A percentile compares a stretch with the other conserved stretches of the same genome.
Conservation (phyloP, 2,329 filamentous ascomycete species). For the Leptodontidium sp. region DNA sequence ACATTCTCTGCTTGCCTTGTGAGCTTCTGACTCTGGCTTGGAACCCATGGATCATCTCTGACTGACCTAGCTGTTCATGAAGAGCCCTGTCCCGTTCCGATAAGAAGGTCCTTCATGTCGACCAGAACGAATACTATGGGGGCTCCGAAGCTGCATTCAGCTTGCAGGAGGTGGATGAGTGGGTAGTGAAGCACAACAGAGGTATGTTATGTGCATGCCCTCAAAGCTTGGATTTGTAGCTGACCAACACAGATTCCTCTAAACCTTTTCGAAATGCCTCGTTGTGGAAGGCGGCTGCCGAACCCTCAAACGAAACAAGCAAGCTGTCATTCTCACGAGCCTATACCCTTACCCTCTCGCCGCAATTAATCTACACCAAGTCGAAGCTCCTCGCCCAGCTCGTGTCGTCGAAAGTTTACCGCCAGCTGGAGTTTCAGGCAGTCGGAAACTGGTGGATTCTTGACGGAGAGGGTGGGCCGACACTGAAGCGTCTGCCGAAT, state of each 20-base stretch:
- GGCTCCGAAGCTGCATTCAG: constrained; percentile 85
- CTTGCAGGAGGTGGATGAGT: constrained; percentile 80
- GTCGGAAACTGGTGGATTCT: constrained; percentile 93
- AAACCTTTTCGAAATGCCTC: constrained; percentile 43
- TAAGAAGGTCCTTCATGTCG: constrained; percentile 91
- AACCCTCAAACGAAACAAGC: constrained; percentile 45
- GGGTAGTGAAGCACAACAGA: constrained; percentile 61
- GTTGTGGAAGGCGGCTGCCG: constrained; percentile 39
- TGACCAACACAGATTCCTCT: constrained; percentile 31
- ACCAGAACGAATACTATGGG: constrained; percentile 89
- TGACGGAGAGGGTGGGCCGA: constrained; percentile 38
- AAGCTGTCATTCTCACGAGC: constrained; percentile 71
- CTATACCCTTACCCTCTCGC: constrained; percentile 85
- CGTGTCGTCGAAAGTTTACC: constrained; percentile 88
- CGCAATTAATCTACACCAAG: constrained; percentile 85
- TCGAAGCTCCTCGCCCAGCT: constrained; percentile 80
- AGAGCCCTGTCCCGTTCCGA: constrained; percentile 92
- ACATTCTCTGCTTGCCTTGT: constrained; percentile 84
- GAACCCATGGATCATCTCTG: constrained; percentile 59
- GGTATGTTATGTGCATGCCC: constrained; percentile 40
- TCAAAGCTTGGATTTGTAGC: neutral
- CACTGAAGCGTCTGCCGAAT: constrained; percentile 78
- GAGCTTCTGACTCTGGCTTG: constrained; percentile 45
- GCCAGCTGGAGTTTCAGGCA: constrained; percentile 91
- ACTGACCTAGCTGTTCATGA: constrained; percentile 72